Evolutionary conservation across 805 yeast species (phyloP).

Genomic region (Wickerhamomyces hampshirensis): DNA sequence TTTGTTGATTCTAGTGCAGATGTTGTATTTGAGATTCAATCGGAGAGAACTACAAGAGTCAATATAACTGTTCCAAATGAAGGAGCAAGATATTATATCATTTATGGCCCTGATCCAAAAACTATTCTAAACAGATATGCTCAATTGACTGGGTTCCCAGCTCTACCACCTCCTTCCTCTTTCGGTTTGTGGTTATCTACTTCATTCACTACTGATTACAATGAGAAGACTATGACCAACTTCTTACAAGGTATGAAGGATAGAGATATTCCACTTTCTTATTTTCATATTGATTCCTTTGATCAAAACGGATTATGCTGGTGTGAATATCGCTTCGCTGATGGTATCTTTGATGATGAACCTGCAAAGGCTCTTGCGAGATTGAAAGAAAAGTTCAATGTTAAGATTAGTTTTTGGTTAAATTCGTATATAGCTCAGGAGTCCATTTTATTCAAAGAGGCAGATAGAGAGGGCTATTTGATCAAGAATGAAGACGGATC

Average conservation of each 20-base stretch:
- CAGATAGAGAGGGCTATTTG: slow-evolving; percentile 17
- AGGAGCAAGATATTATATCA: slow-evolving; percentile 19
- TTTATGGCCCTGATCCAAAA: slow-evolving; percentile 22
- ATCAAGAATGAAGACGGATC: slow-evolving; percentile 17
- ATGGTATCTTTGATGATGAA: slow-evolving; percentile 18
- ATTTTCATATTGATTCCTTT: slow-evolving; percentile 22
- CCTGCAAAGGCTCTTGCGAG: slow-evolving; percentile 24
- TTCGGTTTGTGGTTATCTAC: slow-evolving; percentile 22
- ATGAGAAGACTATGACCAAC: slow-evolving; percentile 17
- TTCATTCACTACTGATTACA: slow-evolving; percentile 21
- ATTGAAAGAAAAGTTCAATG: slow-evolving; percentile 32
- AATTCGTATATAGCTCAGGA: slow-evolving; percentile 21
- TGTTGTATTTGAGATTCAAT: slow-evolving; percentile 17
- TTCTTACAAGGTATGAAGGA: slow-evolving; percentile 22
- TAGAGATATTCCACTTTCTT: slow-evolving; percentile 19
- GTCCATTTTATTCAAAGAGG: slow-evolving; percentile 14
- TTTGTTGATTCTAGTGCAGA: slow-evolving; percentile 18
- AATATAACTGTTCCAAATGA: slow-evolving; percentile 18
- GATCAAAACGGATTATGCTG: slow-evolving; percentile 23
- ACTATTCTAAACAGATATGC: slow-evolving; percentile 19
- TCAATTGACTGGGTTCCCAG: slow-evolving; percentile 19
- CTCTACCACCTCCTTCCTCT: slow-evolving; percentile 22
- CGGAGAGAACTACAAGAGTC: slow-evolving; percentile 20
- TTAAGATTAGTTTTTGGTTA: slow-evolving; percentile 27
- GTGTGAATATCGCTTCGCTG: slow-evolving; percentile 22